Percentiles rank a stretch among this genome's conserved stretches.
These are phyloP conservation scores for Paracoccidioides brasiliensis DNA, from an alignment of 2,329 filamentous ascomycete genomes.

Conservation along the genomic window DNA sequence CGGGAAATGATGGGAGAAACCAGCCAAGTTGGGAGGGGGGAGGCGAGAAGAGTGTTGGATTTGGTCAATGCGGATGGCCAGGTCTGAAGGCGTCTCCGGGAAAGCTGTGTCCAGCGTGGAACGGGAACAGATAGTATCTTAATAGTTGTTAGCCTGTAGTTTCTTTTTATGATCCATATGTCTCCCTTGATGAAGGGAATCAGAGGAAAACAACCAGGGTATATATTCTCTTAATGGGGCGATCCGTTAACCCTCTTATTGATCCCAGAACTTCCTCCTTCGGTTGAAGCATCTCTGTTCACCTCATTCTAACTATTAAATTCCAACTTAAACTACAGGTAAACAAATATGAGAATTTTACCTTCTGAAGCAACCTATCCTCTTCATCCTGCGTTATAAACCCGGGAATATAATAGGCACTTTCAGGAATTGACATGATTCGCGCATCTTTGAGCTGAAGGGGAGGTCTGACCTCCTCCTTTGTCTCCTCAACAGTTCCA, in stretches of 20 bases:
- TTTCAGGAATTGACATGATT: conserved; percentile 21
- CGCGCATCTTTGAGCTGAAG: conserved; percentile 18
- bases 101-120: conserved; percentile 73
- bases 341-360: conserved; percentile 20
- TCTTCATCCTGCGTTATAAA: conserved; percentile 74
- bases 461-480: background rate
- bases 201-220: no score
- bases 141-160: background rate
- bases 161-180: background rate
- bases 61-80: conserved; percentile 74
- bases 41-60: conserved; percentile 59
- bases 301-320: no score
- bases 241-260: no score
- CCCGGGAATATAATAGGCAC: conserved; percentile 71
- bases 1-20: conserved; percentile 52
- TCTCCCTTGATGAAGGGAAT: background rate
- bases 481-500: background rate
- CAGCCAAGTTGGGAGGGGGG: conserved; percentile 62
- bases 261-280: no score
- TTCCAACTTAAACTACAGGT: no score
- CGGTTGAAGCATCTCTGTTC: background rate
- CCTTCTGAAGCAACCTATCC: conserved; percentile 55
- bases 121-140: conserved; percentile 51
- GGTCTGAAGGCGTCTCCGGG: conserved; percentile 80
- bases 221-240: no score